phyloP scores from a whole-genome alignment of 352 stramenopile genomes.

The Globisporangium nagaii region DNA sequence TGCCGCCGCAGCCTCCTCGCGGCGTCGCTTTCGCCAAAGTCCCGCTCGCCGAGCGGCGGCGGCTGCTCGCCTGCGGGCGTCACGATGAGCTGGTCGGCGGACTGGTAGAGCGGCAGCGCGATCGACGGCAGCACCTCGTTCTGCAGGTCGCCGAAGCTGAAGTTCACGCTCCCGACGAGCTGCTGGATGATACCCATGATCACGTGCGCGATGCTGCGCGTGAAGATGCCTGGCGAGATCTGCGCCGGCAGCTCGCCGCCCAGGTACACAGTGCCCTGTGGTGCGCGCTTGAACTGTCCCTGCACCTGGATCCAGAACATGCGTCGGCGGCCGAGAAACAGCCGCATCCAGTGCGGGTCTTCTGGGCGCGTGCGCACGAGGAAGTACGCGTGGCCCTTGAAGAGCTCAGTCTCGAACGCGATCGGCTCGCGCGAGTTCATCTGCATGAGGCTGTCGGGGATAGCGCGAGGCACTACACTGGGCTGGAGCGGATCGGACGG shows the following conservation, averaged over 20 bases:
- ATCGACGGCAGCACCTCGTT: conserved; percentile 47
- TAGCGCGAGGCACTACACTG: not conserved
- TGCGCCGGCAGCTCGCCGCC: conserved; percentile 61
- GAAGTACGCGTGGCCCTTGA: conserved; percentile 72
- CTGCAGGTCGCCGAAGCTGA: conserved; percentile 55
- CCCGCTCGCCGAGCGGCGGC: conserved; percentile 37
- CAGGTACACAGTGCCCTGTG: conserved; percentile 53
- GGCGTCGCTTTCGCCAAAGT: conserved; percentile 65
- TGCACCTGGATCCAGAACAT: conserved; percentile 89
- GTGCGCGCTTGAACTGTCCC: conserved; percentile 66
- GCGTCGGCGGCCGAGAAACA: conserved; percentile 61
- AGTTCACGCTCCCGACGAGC: conserved; percentile 56
- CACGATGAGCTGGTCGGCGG: conserved; percentile 73
- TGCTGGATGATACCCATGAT: conserved; percentile 75
- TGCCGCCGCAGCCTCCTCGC: conserved; percentile 30
- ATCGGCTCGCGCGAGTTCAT: conserved; percentile 63
- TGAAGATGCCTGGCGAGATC: conserved; percentile 71
- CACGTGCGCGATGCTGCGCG: conserved; percentile 64
- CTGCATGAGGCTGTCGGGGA: conserved; percentile 15
- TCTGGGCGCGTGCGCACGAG: conserved; percentile 69
- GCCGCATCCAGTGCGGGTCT: conserved; percentile 36
- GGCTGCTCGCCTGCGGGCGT: conserved; percentile 48
- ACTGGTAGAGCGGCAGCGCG: conserved; percentile 75
- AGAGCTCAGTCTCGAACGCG: conserved; percentile 86
- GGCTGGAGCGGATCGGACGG: not conserved